These are phyloP conservation scores for Pseudogymnoascus destructans DNA, from an alignment of 2,329 filamentous ascomycete genomes.

Conservation along the genomic window DNA sequence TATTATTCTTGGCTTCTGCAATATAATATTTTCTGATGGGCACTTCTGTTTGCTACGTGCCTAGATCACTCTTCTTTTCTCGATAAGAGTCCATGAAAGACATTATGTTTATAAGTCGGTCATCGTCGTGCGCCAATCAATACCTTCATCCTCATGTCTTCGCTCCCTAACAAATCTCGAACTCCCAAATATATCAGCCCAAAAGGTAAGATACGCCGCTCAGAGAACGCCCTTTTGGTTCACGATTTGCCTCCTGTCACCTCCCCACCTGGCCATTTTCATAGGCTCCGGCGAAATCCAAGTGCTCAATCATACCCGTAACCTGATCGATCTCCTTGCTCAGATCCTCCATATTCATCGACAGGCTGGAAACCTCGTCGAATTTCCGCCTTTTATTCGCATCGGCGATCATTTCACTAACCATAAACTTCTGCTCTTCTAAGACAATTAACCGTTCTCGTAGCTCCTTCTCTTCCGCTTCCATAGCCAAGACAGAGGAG, in stretches of 20 bases:
- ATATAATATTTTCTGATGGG: constrained; percentile 1
- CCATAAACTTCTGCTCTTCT: constrained; percentile 62
- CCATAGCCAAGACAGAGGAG: constrained; percentile 47
- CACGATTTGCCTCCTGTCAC: neutral
- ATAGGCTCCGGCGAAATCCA: constrained; percentile 33
- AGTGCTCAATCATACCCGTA: constrained; percentile 41
- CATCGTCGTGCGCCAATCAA: constrained; percentile 2
- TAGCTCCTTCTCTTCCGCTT: constrained; percentile 56
- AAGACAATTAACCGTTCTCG: constrained; percentile 54
- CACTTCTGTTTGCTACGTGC: neutral
- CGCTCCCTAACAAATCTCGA: neutral
- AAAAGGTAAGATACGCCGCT: neutral
- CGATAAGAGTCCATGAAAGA: neutral
- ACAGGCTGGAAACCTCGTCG: constrained; percentile 53
- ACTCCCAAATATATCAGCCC: constrained; percentile 5
- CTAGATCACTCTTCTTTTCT: neutral
- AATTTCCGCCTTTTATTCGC: constrained; percentile 55
- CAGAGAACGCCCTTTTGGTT: neutral
- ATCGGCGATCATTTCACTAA: constrained; percentile 56
- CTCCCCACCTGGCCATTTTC: constrained; percentile 9
- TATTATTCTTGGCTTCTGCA: constrained; percentile 1
- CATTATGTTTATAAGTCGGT: constrained; percentile 7
- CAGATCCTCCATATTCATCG: constrained; percentile 52
- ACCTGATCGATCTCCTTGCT: constrained; percentile 51
- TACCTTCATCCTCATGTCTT: neutral